Evolutionary conservation across 179 eudicot species (phyloP), one percentile per base, ranked within the genome.

Genomic region (Corrigiola litoralis): DNA sequence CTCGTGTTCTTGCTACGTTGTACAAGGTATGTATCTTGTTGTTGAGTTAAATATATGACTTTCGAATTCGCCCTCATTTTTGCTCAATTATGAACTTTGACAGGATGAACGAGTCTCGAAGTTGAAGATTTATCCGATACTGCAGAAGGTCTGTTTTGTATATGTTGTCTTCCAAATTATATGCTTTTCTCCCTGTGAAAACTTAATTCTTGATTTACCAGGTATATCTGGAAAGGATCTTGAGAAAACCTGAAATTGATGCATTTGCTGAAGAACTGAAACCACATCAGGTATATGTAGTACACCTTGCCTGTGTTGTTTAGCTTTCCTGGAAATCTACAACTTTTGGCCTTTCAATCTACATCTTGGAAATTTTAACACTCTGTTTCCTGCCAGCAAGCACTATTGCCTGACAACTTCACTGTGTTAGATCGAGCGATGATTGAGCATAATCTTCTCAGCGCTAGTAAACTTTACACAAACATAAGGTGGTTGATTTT

Each of bases 71-170:
- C 10, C 13, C 29, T 40, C 38, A 21, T 9, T 46, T 66, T 54
- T 42, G 66, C 73, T 75, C 49, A 84, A 54, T 29, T 23, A 36
- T 71, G 48, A 1, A 48, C 40, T 55, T 67, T 69, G 60, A 65
- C 85, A 92, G 98, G 98, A 92, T 76, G 99, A 94, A 53, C 87
- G 99, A n/a, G 91, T 95, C 83, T 90, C 99, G 17, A 94, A 90
- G 82, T 80, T 94, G 81, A 94, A 87, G 84, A 86, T 94, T 47
- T 94, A 90, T 72, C 99, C 99, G 23, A 90, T 94, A 66, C 71
- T 94, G 83, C 95, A 94, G 82, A 94, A 94, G 99, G 99, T 92
- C 75, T n/a, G 59, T 46, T 64, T 64, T 42, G 4, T 25, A 24
- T 46, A 42, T 34, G 37, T 31, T 49, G n/a, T 13, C 56, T n/a